Conservation (phyloP, 305 asterid species). For the Fraxinus angustifolia region DNA sequence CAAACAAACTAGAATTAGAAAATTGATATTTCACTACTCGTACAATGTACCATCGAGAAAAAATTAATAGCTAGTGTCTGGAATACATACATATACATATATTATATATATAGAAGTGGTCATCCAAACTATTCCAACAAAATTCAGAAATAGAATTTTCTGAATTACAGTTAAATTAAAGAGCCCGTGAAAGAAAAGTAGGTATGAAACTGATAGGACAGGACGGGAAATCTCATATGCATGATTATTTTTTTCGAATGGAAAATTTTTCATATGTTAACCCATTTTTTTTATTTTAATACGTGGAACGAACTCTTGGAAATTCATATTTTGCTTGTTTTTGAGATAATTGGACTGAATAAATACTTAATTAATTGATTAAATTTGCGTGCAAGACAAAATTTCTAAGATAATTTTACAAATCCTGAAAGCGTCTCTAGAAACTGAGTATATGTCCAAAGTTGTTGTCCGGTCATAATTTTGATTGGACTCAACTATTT, state of each 20-base stretch:
- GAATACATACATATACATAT: neutral
- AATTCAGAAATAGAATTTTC: neutral
- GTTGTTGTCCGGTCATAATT: neutral
- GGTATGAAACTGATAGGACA: neutral
- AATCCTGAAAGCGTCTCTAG: neutral
- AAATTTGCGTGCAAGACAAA: neutral
- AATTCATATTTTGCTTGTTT: neutral
- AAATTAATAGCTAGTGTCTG: too few species aligned
- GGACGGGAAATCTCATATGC: neutral
- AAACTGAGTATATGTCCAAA: neutral
- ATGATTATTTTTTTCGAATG: neutral
- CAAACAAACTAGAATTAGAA: neutral
- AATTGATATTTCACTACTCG: neutral
- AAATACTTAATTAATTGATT: neutral
- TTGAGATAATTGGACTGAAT: neutral
- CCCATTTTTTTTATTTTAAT: neutral
- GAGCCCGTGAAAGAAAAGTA: neutral
- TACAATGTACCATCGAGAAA: neutral
- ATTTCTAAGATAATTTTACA: neutral
- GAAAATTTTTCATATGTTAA: neutral
- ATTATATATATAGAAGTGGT: neutral
- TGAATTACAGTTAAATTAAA: neutral
- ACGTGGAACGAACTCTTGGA: neutral
- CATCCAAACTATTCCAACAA: neutral
- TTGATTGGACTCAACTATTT: neutral